Evolutionary conservation across 805 yeast species (phyloP).

Genomic region (Trichomonascus vanleenenianus): DNA sequence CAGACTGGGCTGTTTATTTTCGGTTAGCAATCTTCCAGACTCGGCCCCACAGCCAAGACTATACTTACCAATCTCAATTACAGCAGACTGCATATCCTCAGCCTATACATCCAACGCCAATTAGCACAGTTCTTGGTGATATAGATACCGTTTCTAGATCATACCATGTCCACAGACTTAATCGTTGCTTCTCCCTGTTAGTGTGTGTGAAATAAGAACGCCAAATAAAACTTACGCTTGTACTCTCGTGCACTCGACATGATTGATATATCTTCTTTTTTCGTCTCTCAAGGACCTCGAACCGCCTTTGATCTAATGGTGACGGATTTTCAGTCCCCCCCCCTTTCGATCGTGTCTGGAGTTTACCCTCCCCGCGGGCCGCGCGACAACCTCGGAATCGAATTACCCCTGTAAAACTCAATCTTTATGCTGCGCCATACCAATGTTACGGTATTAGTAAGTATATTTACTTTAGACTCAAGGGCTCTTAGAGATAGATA

Average conservation of each 20-base stretch:
- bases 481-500: too few relatives aligned
- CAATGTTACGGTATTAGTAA: too few relatives aligned
- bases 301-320: not conserved
- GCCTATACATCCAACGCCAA: conserved; percentile 13
- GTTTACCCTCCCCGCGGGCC: not conserved
- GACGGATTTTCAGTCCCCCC: not conserved
- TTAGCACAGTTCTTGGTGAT: not conserved
- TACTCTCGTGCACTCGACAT: not conserved
- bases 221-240: not conserved
- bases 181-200: too few relatives aligned
- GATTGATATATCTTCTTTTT: not conserved
- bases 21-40: too few relatives aligned
- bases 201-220: too few relatives aligned
- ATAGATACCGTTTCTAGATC: conserved; percentile 7
- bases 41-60: not conserved
- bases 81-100: conserved; percentile 24
- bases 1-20: conserved; percentile 2
- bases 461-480: too few relatives aligned
- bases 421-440: too few relatives aligned
- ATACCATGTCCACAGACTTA: conserved; percentile 30
- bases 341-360: not conserved
- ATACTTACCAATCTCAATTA: conserved; percentile 23
- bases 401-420: not conserved
- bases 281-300: not conserved
- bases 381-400: not conserved